Percentiles rank a stretch among this genome's conserved stretches.
phyloP scores from a whole-genome alignment of 2,329 filamentous ascomycete genomes.

The Botrytis aclada region DNA sequence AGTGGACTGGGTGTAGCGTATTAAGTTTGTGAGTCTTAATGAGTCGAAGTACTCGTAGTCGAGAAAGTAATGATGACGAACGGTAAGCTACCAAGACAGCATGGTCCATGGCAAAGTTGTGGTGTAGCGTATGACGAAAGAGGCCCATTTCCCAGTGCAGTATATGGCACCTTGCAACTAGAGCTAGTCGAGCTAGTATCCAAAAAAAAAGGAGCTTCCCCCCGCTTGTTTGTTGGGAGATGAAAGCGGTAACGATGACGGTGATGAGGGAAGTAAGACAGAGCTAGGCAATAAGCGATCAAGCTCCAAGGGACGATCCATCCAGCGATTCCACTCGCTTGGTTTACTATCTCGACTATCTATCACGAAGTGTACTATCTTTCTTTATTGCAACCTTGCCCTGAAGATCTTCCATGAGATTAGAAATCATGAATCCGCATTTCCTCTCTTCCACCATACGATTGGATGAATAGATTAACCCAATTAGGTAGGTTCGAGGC shows the following conservation, averaged over 20 bases:
- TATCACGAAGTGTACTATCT: not conserved
- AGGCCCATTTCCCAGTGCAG: not conserved
- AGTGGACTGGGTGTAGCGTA: not conserved
- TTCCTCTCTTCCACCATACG: not conserved
- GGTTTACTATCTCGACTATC: not conserved
- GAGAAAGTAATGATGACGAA: not conserved
- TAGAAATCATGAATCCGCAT: not conserved
- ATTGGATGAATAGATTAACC: not conserved
- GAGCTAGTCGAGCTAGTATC: not conserved
- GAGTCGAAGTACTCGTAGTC: not conserved
- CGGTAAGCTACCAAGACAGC: not conserved
- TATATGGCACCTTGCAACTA: not conserved
- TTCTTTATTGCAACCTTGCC: not conserved
- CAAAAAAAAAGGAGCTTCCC: not conserved
- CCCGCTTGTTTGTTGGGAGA: not conserved
- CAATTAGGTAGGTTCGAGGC: not conserved
- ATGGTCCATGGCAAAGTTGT: not conserved
- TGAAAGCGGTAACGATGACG: slow-evolving; percentile 1
- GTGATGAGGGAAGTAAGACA: not conserved
- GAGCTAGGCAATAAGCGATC: not conserved
- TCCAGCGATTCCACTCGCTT: not conserved
- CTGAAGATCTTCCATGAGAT: not conserved
- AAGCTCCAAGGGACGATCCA: not conserved
- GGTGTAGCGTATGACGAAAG: not conserved
- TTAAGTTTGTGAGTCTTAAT: not conserved